Percentiles rank a stretch among this genome's conserved stretches.
Conservation (phyloP, 768 basidiomycete genomes). For the Melanogaster broomeanus region DNA sequence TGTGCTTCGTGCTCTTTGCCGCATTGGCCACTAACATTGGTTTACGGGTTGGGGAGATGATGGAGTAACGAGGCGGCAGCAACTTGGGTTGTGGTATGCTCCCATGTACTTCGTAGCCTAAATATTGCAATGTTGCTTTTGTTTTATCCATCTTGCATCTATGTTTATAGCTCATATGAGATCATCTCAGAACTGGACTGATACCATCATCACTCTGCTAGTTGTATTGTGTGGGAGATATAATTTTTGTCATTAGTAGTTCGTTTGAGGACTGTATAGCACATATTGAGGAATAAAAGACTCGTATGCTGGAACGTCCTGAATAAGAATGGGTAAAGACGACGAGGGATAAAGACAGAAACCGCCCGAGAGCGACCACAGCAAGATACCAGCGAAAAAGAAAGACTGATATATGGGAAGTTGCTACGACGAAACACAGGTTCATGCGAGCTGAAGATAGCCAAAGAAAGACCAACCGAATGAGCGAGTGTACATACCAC, state of each 20-base stretch:
- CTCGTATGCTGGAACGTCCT: conserved; percentile 23
- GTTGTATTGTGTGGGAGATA: conserved; percentile 3
- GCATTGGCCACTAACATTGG: conserved; percentile 78
- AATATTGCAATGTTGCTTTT: no score
- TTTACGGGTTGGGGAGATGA: conserved; percentile 62
- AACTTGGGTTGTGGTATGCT: background rate
- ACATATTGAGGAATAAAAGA: conserved; percentile 26
- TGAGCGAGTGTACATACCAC: conserved; percentile 19
- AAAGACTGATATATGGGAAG: conserved; percentile 9
- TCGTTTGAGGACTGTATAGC: conserved; percentile 24
- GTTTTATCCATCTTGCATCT: background rate
- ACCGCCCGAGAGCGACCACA: conserved; percentile 16
- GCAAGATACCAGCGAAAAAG: conserved; percentile 24
- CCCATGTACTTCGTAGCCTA: background rate
- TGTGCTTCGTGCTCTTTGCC: conserved; percentile 67
- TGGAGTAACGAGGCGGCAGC: conserved; percentile 1
- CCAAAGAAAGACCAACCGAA: conserved; percentile 24
- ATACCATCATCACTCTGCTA: background rate
- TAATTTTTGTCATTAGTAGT: conserved; percentile 26
- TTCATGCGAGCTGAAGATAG: conserved; percentile 10
- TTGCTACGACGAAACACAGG: conserved; percentile 11
- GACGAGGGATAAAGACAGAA: conserved; percentile 13
- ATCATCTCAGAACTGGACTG: background rate
- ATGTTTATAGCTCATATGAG: background rate
- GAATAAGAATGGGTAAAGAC: conserved; percentile 4